Percentiles rank a stretch among this genome's conserved stretches.
Conservation (phyloP, 805 yeast species). For the Clavispora asparagi region DNA sequence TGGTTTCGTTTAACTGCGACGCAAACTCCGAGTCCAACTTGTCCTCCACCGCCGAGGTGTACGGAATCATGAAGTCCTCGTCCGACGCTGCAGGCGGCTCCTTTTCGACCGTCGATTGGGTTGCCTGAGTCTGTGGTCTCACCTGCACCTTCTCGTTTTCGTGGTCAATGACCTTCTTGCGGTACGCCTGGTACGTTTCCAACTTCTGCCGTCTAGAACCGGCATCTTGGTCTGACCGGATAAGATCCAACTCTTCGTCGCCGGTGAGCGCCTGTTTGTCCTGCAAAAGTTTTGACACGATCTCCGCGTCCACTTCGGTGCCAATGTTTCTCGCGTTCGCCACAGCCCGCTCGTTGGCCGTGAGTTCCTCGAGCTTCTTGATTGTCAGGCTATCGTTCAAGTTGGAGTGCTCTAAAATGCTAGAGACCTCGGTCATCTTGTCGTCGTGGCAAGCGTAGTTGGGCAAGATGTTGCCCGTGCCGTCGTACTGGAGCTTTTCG, state of each 20-base stretch:
- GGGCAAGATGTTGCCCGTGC: conserved; percentile 55
- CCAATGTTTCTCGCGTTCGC: conserved; percentile 50
- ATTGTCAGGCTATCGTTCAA: conserved; percentile 43
- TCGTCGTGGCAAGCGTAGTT: conserved; percentile 47
- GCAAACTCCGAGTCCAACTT: conserved; percentile 59
- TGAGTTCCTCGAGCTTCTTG: conserved; percentile 47
- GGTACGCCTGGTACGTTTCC: conserved; percentile 54
- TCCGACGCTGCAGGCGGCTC: conserved; percentile 8
- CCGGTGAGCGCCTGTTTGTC: conserved; percentile 40
- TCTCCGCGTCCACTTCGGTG: conserved; percentile 27
- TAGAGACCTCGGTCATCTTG: conserved; percentile 33
- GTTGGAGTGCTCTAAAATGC: conserved; percentile 34
- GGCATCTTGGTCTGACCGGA: conserved; percentile 42
- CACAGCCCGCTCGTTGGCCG: conserved; percentile 55
- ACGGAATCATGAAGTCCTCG: conserved; percentile 47
- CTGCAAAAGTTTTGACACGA: conserved; percentile 26
- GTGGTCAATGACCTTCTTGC: conserved; percentile 57
- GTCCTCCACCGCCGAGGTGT: conserved; percentile 64
- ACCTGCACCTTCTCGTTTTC: conserved; percentile 34
- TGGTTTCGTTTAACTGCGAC: conserved; percentile 45
- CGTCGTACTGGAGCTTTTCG: conserved; percentile 53
- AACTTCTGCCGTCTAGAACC: conserved; percentile 44
- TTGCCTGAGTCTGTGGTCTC: conserved; percentile 2
- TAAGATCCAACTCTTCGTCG: conserved; percentile 38
- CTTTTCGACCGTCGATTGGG: not conserved